Evolutionary conservation across 2,329 filamentous ascomycete genomes (phyloP), one percentile per base, ranked within the genome.

Genomic region (Penicillium freii): DNA sequence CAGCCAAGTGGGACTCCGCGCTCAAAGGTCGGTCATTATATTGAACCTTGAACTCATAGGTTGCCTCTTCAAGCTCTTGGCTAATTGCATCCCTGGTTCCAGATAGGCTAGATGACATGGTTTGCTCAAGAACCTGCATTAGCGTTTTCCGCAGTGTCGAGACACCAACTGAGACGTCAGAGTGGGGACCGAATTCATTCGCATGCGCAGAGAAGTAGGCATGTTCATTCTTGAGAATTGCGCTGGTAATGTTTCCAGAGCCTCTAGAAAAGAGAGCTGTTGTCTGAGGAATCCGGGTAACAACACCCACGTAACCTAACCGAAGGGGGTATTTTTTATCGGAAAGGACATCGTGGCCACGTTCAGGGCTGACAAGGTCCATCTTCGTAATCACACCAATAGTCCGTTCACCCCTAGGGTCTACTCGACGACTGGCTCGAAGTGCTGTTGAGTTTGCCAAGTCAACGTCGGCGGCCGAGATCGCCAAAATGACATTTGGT

Each of bases 321-420:
- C 94, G 85, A 31, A 99, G 81, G 40, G 94, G 93, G 70, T 99
- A 99, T 73, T 97, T 96, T 71, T 87, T 88, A 73, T 99, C 93
- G 27, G 82, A 87, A 21, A 99, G 80, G 33, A 99, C 91, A 36
- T 85, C 82, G 15, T 85, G 83, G 31, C 92, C 94, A 57, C 93
- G 86, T 8, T 81, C 79, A 3, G 94, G 83, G 65, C 97, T 93
- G 8, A 99, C 92, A 23, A 99, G 82, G 69, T 99, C 94, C 93
- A 99, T 97, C 78, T 99, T 99, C 3, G 94, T 99, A 42, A 99
- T 88, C n/a, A 99, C 94, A 44, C 94, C 94, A 70, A 99, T 99
- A 0, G 94, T 99, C 61, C 94, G 84, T 77, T 99, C 94, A 54
- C 94, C 94, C 59, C 94, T 84, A 1, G 94, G 94, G 69, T 99